Conservation (phyloP, 2,329 filamentous ascomycete species). For the Juglanconis sp. region DNA sequence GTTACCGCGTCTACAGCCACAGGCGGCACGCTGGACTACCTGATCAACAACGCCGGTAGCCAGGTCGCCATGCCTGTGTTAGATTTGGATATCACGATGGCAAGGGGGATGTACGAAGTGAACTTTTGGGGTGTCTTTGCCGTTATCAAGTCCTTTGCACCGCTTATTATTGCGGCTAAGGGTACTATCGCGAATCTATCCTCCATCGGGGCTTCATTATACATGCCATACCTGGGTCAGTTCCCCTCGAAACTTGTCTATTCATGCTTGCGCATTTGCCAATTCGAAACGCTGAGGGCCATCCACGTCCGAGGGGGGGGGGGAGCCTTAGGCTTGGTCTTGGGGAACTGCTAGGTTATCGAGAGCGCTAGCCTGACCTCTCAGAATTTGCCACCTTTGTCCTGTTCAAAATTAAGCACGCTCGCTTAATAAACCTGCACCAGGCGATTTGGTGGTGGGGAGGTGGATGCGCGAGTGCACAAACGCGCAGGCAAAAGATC, state of each 20-base stretch:
- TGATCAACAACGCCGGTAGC: conserved; percentile 57
- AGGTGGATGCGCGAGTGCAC: no score
- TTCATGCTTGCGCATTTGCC: no score
- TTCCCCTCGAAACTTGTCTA: background rate
- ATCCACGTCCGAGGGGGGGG: no score
- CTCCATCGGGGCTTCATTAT: conserved; percentile 43
- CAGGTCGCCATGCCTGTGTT: conserved; percentile 37
- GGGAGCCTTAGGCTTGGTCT: no score
- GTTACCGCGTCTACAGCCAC: background rate
- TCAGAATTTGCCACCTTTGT: no score
- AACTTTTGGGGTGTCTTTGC: conserved; percentile 57
- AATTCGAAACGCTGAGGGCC: no score
- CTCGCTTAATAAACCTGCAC: no score
- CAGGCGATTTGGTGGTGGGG: no score
- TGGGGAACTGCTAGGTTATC: no score
- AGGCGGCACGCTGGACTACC: conserved; percentile 37
- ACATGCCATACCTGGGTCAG: background rate
- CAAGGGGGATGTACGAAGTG: conserved; percentile 35
- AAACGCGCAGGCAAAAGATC: no score
- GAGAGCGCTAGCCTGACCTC: no score
- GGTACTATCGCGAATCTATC: conserved; percentile 55
- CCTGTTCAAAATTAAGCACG: no score
- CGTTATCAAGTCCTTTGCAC: conserved; percentile 48
- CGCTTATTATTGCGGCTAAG: conserved; percentile 45
- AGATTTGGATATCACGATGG: conserved; percentile 48